Conservation (phyloP, 2,329 filamentous ascomycete genomes). For the Rugonectria rugulosa region DNA sequence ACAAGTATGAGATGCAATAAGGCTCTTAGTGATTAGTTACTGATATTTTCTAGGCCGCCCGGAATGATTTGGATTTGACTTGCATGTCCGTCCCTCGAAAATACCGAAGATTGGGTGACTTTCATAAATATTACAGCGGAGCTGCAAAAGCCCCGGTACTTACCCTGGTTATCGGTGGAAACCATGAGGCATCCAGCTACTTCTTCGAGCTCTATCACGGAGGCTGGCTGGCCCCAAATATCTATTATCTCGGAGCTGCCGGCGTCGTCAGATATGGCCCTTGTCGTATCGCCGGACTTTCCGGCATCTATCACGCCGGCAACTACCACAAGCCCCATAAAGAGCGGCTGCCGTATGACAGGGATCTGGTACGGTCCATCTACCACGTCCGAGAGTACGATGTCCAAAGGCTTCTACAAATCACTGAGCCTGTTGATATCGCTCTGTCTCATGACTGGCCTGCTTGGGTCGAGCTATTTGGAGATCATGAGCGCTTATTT, state of each 20-base stretch:
- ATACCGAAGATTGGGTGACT: slow-evolving; percentile 87
- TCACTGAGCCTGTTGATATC: slow-evolving; percentile 84
- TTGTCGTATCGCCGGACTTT: slow-evolving; percentile 84
- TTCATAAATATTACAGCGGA: slow-evolving; percentile 91
- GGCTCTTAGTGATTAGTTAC: too few species aligned
- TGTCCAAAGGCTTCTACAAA: slow-evolving; percentile 80
- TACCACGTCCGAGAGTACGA: slow-evolving; percentile 94
- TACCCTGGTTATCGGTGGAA: slow-evolving; percentile 90
- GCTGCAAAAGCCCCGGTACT: slow-evolving; percentile 78
- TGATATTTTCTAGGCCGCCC: slow-evolving; percentile 75
- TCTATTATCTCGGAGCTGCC: slow-evolving; percentile 93
- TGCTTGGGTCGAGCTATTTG: slow-evolving; percentile 50
- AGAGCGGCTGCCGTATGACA: slow-evolving; percentile 84
- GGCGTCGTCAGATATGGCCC: slow-evolving; percentile 87
- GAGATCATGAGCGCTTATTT: slow-evolving; percentile 73
- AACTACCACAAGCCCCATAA: slow-evolving; percentile 84
- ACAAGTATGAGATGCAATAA: slow-evolving; percentile 61
- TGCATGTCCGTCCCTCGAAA: slow-evolving; percentile 89
- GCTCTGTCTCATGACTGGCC: slow-evolving; percentile 75
- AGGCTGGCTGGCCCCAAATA: slow-evolving; percentile 94
- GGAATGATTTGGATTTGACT: slow-evolving; percentile 85
- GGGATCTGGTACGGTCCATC: slow-evolving; percentile 76
- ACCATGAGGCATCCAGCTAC: slow-evolving; percentile 91
- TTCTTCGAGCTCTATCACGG: slow-evolving; percentile 93
- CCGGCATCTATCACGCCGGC: slow-evolving; percentile 90